Base-by-base conservation (phyloP, 805 yeast genomes). In the Wickerhamiella brachini region DNA sequence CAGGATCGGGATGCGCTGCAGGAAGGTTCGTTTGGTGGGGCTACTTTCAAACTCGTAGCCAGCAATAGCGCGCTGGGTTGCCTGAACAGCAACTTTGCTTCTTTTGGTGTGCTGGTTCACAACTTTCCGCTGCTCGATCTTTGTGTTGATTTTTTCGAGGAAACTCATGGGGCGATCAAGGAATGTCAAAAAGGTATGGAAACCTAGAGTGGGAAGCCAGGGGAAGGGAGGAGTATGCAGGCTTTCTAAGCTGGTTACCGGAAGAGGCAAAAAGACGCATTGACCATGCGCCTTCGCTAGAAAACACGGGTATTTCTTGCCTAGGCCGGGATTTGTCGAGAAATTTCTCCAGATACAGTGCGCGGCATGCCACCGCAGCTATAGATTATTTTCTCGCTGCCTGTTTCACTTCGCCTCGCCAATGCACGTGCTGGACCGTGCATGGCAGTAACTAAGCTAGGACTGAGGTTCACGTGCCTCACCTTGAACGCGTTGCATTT, bases 41-140 rank as follows among this genome's bases (percentile, higher is more conserved):
- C 29, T 48, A 52, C 48, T 57, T 26, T 58, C 59, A 51, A 54
- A 59, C 53, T 59, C 60, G 58, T 59, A 59, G 49, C 59, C 62
- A 43, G 56, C 59, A 43, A 55, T 59, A 29, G 46, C 51, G 21
- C 52, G 53, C 17, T 54, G 59, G 10, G 63, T 58, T 22, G 61
- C 60, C 18, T 49, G 51, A 21, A 56, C 46, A 13, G 62, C 63
- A 12, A 47, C 52, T 51, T 61, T 56, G 24, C 63, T 52, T 3
- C 65, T 54, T 46, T 54, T 55, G n/a, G 58, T 55, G 53, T 61
- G 59, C 22, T 57, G 57, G 54, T 59, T 56, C 10, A 58, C 49
- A 15, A 61, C 59, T 37, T 59, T 56, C 10, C 62, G 57, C 51
- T 56, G 54, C 52, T 61, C 64, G 38, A 60, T 53, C 39, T 58